Base-by-base conservation (phyloP, 73 alveolate species). In the Paramecium sexaurelia region DNA sequence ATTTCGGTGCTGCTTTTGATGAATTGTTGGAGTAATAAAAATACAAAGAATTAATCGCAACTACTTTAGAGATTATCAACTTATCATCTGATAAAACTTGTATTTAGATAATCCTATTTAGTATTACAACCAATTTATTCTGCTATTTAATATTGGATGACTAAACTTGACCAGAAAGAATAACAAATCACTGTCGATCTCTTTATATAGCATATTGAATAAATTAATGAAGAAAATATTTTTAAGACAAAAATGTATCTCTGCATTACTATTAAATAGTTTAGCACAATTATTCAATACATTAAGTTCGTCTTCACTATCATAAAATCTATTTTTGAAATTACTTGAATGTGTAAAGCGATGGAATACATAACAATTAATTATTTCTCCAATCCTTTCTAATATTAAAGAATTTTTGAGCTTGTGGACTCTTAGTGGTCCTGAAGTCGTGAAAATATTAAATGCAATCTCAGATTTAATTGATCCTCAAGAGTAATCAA, bases 141-240 rank as follows among this genome's bases (percentile, higher is more conserved):
- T 33, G 37, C 86, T 1, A 37, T 71, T 33, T 36, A 71, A 71
- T 71, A 71, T 71, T 71, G 86, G 86, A 71, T 71, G 37, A 71
- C 86, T 35, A 37, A 71, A 13, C 56, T 37, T 17, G 56, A 71
- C 6, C 2, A 2, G 5, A 71, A 71, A 19, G 56, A 71, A 35
- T 37, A 71, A 71, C 15, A 71, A n/a, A 17, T 27, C 19, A 35
- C 43, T 33, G 26, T 71, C 10, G 56, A 71, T 71, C 56, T 35
- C 37, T 71, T 71, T 19, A 15, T 71, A 35, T 33, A 71, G 17
- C 86, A 71, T 37, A 20, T 71, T 15, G 86, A 71, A n/a, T 32
- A 37, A 15, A 71, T 71, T 15, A 32, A 32, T 17, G 86, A 71
- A 35, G 57, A 71, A n/a, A 61, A 57, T 5, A 40, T 36, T 27